These are phyloP conservation scores for Fusarium hainanense DNA, from an alignment of 2,329 filamentous ascomycete genomes.

Conservation along the genomic window DNA sequence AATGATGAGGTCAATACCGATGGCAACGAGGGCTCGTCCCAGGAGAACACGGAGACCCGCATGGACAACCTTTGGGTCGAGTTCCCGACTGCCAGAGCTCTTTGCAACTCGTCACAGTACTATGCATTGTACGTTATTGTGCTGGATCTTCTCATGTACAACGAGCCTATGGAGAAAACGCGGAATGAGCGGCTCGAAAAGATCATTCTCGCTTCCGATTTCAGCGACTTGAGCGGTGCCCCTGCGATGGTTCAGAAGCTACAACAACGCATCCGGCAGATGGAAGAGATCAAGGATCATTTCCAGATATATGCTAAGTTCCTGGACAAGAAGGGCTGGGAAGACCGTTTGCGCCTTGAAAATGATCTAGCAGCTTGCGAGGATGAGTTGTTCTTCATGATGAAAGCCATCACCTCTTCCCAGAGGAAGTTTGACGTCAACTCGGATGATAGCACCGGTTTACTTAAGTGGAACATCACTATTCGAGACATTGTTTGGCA, in stretches of 20 bases:
- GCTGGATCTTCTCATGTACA: conserved; percentile 94
- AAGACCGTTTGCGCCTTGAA: conserved; percentile 88
- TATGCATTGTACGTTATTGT: conserved; percentile 99
- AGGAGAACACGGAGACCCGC: conserved; percentile 75
- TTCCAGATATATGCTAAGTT: conserved; percentile 93
- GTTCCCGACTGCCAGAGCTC: conserved; percentile 91
- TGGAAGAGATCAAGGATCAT: conserved; percentile 95
- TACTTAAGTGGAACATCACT: conserved; percentile 93
- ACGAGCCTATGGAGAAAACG: conserved; percentile 96
- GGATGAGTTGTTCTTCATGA: conserved; percentile 98
- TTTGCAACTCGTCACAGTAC: conserved; percentile 97
- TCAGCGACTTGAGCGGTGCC: conserved; percentile 93
- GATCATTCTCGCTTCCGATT: conserved; percentile 98
- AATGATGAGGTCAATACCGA: conserved; percentile 88
- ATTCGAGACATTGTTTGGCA: conserved; percentile 98
- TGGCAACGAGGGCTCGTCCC: conserved; percentile 60
- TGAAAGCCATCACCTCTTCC: conserved; percentile 98
- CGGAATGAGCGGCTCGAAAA: conserved; percentile 94
- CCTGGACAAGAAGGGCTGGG: conserved; percentile 89
- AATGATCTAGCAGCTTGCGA: conserved; percentile 89
- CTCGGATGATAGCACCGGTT: conserved; percentile 75
- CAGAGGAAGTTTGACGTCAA: conserved; percentile 83
- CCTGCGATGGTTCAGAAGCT: conserved; percentile 92
- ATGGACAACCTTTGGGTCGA: conserved; percentile 98
- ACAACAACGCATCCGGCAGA: conserved; percentile 90